Base-by-base conservation (phyloP, 139 green algal species). In the Tetradesmus lagerheimii region DNA sequence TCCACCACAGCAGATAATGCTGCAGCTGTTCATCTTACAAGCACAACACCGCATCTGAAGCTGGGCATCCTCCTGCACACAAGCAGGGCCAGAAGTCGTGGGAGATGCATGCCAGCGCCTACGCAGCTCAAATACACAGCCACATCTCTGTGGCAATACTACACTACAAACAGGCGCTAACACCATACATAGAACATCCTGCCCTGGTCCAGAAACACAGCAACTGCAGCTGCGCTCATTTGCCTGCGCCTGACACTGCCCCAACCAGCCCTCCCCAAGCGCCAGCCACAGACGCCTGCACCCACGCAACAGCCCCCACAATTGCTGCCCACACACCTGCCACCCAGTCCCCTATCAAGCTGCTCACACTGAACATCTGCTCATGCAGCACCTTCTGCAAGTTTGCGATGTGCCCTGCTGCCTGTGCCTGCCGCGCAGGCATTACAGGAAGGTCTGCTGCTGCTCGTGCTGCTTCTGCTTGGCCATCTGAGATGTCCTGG, bases 401-500 rank as follows among this genome's bases (percentile, higher is more conserved):
- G 57, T 86, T 79, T 34, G 87, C 77, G 29, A 85, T 84, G 8
- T 77, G 50, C 2, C 87, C 87, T 20, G 43, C 23, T 23, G 38
- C 47, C 53, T 71, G 77, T 29, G 16, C 39, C 38, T 53, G 62
- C 27, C 43, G 34, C 2, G n/a, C 71, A n/a, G 74, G 71, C 57
- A 50, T 35, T 35, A 39, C 50, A 9, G 87, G 87, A 16, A 87
- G 37, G 62, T 91, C 78, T 53, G 87, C 87, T 45, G 87, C 87
- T 34, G 78, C 62, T 11, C 12, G 6, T 47, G 87, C 87, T 35
- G 66, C 41, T 4, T 37, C 53, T 35, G 87, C 88, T 41, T 91
- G 88, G 62, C 43, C 38, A 8, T 88, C 80, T 45, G 88, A 64
- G 25, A 91, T 87, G 80, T 91, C 88, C 34, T 91, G 88, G 43